phyloP scores from a whole-genome alignment of 2,329 filamentous ascomycete genomes.

The Colletotrichum tropicicola region DNA sequence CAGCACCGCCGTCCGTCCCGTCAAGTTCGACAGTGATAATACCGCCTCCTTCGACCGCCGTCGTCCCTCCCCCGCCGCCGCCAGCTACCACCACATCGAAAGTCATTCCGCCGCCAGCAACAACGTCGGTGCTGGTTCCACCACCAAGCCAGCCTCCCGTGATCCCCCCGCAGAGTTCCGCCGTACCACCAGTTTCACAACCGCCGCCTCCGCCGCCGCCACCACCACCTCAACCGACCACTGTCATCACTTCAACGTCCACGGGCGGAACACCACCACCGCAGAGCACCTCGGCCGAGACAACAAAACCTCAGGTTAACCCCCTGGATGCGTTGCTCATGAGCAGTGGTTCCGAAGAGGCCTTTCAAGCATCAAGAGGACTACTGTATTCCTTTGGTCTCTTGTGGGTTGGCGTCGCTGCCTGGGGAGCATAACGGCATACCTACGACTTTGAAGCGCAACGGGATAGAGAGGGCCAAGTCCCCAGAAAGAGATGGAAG shows the following conservation, averaged over 20 bases:
- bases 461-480: neutral
- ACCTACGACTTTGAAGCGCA: neutral
- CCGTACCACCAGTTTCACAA: neutral
- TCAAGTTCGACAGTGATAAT: neutral
- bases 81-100: neutral
- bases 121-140: neutral
- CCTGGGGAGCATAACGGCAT: neutral
- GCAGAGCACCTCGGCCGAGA: neutral
- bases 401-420: neutral
- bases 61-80: neutral
- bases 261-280: neutral
- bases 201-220: neutral
- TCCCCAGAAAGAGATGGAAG: neutral
- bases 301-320: slow-evolving; percentile 8
- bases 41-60: neutral
- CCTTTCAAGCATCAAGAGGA: neutral
- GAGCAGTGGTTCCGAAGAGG: neutral
- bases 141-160: neutral
- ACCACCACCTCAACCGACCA: neutral
- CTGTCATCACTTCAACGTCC: neutral
- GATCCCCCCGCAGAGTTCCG: neutral
- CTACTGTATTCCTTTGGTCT: neutral
- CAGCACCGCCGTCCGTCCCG: neutral
- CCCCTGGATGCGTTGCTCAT: slow-evolving; percentile 23
- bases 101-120: neutral